Base-by-base conservation (phyloP, 2,329 filamentous ascomycete species). In the Arthrinium puccinioides region DNA sequence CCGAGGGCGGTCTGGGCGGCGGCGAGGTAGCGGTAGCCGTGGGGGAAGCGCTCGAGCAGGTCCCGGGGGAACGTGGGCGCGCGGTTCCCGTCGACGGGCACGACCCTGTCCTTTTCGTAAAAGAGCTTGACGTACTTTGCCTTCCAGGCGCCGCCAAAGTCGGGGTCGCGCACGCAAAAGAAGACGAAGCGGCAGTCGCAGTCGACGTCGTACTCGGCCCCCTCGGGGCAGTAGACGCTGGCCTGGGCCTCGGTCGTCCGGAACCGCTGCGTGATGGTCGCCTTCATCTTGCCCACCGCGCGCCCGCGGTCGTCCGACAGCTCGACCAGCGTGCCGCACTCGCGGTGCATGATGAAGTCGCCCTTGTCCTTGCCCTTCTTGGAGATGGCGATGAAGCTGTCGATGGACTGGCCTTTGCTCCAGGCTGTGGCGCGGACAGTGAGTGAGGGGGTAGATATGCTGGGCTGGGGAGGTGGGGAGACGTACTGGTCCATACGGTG, bases 291-390 rank as follows among this genome's bases (percentile, higher is more conserved):
- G 44, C 67, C 67, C 18, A 72, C 55, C 36, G 67, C 69, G 19
- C 67, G 65, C 15, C 19, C 35, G 45, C 56, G 11, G 46, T 40
- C 8, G 51, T 52, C 48, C 59, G 40, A 62, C 26, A 70, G 55
- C 44, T 71, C 67, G 28, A 68, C 64, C 9, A 63, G 49, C 0
- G 66, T 70, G 27, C 68, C 67, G 51, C 65, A 69, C 46, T 70
- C 67, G 40, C 71, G 70, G 51, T 76, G 72, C 69, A 73, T 71
- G 55, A 76, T 76, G 55, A 73, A 74, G 35, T 64, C 70, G 14
- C 71, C 70, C 9, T 59, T 57, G 18, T 64, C 56, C 53, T 73
- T 72, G 39, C 70, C 71, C 8, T 57, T 53, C 44, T 72, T 65
- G 10, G 70, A 75, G 33, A 67, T 62, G 15, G 54, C 44, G 46